Conservation (phyloP, 345 rosid genomes). For the Hibiscus tridactylites region DNA sequence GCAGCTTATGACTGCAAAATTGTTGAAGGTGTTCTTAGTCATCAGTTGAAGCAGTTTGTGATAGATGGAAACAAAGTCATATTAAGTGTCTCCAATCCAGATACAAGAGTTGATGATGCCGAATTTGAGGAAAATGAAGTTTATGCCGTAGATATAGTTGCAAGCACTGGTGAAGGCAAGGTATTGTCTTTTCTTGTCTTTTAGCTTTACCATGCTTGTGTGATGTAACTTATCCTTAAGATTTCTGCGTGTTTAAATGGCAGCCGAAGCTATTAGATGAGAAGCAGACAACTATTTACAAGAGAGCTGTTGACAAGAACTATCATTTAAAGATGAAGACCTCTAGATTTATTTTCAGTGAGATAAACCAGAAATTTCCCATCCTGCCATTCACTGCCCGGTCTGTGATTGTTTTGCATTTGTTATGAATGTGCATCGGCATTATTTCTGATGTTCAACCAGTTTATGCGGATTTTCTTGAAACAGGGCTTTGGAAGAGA, state of each 20-base stretch:
- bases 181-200: slow-evolving; percentile 28
- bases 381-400: slow-evolving; percentile 91
- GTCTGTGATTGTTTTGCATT: slow-evolving; percentile 26
- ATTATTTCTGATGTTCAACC: neutral
- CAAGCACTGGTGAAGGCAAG: slow-evolving; percentile 98
- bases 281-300: slow-evolving; percentile 89
- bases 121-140: slow-evolving; percentile 98
- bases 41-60: slow-evolving; percentile 79
- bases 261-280: slow-evolving; percentile 95
- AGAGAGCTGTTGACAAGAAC: slow-evolving; percentile 69
- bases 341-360: slow-evolving; percentile 91
- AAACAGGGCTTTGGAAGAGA: slow-evolving; percentile 84
- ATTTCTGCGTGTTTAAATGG: slow-evolving; percentile 12
- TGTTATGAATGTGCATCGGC: too few species aligned
- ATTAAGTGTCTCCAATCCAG: slow-evolving; percentile 63
- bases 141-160: slow-evolving; percentile 70
- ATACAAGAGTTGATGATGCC: slow-evolving; percentile 82
- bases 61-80: slow-evolving; percentile 87
- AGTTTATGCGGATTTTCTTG: neutral
- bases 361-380: slow-evolving; percentile 71
- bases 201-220: neutral
- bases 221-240: neutral
- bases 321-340: slow-evolving; percentile 98
- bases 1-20: slow-evolving; percentile 95
- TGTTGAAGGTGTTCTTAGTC: slow-evolving; percentile 99